A percentile compares a stretch with the other conserved stretches of the same genome.
phyloP scores from a whole-genome alignment of 495 filamentous ascomycete genomes.

The Oidiodendron maius region DNA sequence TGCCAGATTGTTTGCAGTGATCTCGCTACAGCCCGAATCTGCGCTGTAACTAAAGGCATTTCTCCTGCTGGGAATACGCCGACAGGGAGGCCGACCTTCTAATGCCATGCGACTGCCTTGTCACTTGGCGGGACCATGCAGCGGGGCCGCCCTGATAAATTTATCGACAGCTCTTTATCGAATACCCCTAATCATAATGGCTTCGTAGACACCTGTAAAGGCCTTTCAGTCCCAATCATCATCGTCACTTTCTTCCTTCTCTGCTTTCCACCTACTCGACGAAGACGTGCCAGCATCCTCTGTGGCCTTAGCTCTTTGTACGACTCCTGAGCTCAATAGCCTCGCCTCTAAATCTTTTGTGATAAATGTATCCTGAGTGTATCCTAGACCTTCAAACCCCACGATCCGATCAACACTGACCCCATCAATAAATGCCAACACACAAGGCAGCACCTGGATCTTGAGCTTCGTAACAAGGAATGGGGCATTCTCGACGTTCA shows the following conservation, averaged over 20 bases:
- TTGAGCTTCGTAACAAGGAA: constrained; percentile 68
- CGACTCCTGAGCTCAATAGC: constrained; percentile 51
- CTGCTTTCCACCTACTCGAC: constrained; percentile 29
- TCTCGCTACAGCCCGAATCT: no score
- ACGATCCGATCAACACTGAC: constrained; percentile 60
- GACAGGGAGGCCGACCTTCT: no score
- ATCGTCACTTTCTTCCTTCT: constrained; percentile 40
- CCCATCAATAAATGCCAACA: constrained; percentile 68
- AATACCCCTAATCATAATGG: no score
- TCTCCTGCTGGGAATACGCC: no score
- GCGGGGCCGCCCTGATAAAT: no score
- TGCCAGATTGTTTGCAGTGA: no score
- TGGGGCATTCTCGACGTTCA: constrained; percentile 67
- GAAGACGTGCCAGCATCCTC: constrained; percentile 34
- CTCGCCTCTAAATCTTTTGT: constrained; percentile 58
- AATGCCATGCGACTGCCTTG: background rate
- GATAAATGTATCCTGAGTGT: constrained; percentile 54
- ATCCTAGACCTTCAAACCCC: constrained; percentile 68
- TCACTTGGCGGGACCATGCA: background rate
- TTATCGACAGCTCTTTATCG: no score
- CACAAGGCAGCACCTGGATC: constrained; percentile 66
- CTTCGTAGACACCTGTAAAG: background rate
- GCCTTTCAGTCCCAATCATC: constrained; percentile 60
- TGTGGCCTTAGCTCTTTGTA: constrained; percentile 47
- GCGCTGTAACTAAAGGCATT: no score